Base-by-base conservation (phyloP, 148 eudicot genomes). In the Amaranthus cruentus region DNA sequence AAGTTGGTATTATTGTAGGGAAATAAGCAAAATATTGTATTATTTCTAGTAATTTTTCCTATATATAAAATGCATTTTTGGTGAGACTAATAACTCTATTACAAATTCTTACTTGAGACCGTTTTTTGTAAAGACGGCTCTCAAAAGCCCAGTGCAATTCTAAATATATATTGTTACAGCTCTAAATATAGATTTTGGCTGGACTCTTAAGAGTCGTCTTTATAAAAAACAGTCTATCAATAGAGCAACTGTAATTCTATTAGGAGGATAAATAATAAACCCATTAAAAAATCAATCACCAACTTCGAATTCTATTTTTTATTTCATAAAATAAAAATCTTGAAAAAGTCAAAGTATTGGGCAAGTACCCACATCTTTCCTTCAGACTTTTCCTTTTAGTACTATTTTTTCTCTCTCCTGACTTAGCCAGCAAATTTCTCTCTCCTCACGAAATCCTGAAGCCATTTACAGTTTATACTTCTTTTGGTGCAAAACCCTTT, bases 341-440 rank as follows among this genome's bases (percentile, higher is more conserved):
- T 6, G 82, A 79, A 51, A 71, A 79, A 75, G 82, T 79, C 82
- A 79, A 79, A 80, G 76, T 66, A 64, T 56, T 57, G 71, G 71
- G 59, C 78, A 69, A 55, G 14, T 74, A n/a, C 63, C 69, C 68
- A 64, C 57, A 62, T 14, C 67, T 47, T 66, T 14, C 67, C 21
- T 66, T 56, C 64, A 28, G 71, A 62, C 46, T 47, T 69, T 69
- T 67, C 72, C 49, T 28, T 47, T 13, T 2, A 13, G n/a, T 11
- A 56, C 5, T 56, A 12, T 55, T 62, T 11, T 64, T 46, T 66
- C 55, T 66, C 69, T 66, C 49, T 66, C 55, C 55, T 49, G 6
- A 49, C 28, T 15, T 65, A 46, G 68, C 51, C 68, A 65, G 52
- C 68, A 42, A 66, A n/a, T 66, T 66, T 66, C 69, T 75, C 82